Evolutionary conservation across 345 rosid species (phyloP), one percentile per base, ranked within the genome.

Genomic region (Conringia planisiliqua): DNA sequence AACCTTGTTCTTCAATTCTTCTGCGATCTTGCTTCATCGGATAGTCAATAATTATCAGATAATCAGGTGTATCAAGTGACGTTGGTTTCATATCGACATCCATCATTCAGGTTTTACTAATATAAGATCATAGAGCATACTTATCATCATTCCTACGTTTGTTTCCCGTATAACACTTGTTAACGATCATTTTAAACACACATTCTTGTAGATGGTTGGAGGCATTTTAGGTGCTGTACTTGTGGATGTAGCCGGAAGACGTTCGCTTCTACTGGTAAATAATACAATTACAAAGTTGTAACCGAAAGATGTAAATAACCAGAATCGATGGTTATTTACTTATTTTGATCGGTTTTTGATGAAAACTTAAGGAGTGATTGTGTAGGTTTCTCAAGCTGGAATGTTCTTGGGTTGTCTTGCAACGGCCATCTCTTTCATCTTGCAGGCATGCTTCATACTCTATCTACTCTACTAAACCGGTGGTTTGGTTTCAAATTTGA

Each of bases 211-310:
- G 98, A 62, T 89, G 79, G 85, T 89, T 46, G 85, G 88, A 89
- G 87, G 91, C 17, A 60, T 81, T 58, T 57, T 93, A 68, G 97
- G 97, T 63, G 84, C 80, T 4, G 26, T 87, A 33, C 79, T 93
- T 80, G 78, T 91, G 80, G 98, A 91, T 70, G 79, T 83, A 80
- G 86, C 89, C 0, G 98, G 98, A 43, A 79, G 96, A 78, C 77
- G 94, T 54, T 86, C 88, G 0, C 93, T 93, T 56, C 71, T 93
- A 70, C 26, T 93, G 96, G 98, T 90, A 79, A 55, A 51, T 6
- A 42, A 17, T 80, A 72, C 57, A 14, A 9, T 35, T 55, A 1
- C 1, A 17, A 38, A 18, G 2, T 33, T 1, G 0, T 32, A 73
- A 6, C 5, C 3, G 4, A 42, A 55, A 18, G 10, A 22, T 35